Base-by-base conservation (phyloP, 352 stramenopile genomes). In the Pythium plurisporium region DNA sequence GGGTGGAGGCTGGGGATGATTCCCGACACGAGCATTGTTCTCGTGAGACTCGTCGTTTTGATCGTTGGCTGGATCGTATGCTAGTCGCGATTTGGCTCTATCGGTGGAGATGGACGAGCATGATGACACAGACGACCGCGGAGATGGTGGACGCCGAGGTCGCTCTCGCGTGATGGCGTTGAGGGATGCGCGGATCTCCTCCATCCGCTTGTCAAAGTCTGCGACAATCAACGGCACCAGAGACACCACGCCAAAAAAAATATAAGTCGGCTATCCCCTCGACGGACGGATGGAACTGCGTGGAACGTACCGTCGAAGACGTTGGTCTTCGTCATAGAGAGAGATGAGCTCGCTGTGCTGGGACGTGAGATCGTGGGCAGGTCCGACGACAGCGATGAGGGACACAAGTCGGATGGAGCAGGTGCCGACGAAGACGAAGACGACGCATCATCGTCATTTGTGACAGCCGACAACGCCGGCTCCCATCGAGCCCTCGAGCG, bases 201-300 rank as follows among this genome's bases (percentile, higher is more conserved):
- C 76, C 79, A 89, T 89, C 5, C 79, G 74, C 44, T 70, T 70
- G 52, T 89, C 79, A 37, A 87, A 86, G 53, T 87, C 79, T 87
- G 25, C 8, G 6, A 29, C 4, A 41, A 19, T 22, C 2, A 26
- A n/a, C n/a, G n/a, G n/a, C n/a, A n/a, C n/a, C n/a, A n/a, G n/a
- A n/a, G n/a, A n/a, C n/a, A n/a, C n/a, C n/a, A n/a, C n/a, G n/a
- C n/a, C n/a, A n/a, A n/a, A n/a, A n/a, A n/a, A n/a, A n/a, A n/a
- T n/a, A n/a, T n/a, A n/a, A n/a, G n/a, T n/a, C n/a, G n/a, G n/a
- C n/a, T n/a, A n/a, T n/a, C n/a, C n/a, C n/a, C n/a, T n/a, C n/a
- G n/a, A n/a, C n/a, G n/a, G n/a, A n/a, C n/a, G n/a, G n/a, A n/a
- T 30, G 25, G 4, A 19, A 27, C 5, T 26, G n/a, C n/a, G n/a